Base-by-base conservation (phyloP, 345 rosid genomes). In the Mallotus nudiflorus region DNA sequence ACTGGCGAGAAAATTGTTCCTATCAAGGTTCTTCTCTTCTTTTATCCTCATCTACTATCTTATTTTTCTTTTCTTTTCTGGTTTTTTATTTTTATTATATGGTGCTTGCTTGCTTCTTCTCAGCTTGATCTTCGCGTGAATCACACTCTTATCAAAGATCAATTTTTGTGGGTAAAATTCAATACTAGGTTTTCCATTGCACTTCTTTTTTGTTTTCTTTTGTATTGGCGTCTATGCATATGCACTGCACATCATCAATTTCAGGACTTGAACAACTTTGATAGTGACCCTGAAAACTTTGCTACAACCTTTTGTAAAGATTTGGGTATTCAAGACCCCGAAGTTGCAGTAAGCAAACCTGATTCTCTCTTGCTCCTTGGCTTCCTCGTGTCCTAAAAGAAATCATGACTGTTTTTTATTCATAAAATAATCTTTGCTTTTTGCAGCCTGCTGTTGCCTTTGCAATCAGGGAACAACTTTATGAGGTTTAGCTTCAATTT, bases 81-180 rank as follows among this genome's bases (percentile, higher is more conserved):
- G 35, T 77, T 44, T 14, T 56, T 65, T 39, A 51, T 15, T 65
- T 42, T 5, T 22, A 35, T 33, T n/a, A 33, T 33, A 20, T 67
- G 28, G 24, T 54, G 45, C 57, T 61, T 69, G 39, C 71, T 79
- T 61, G 67, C 49, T 16, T 51, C 54, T 76, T 77, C 65, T 63
- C 93, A 95, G 99, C 97, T 95, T 78, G 97, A 95, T 84, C 90
- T 95, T 78, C 89, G 97, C 68, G 96, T 95, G 49, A 95, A 92
- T 80, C 88, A 87, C 66, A 90, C 91, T 56, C 92, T 95, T 51
- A 86, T 95, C 79, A 92, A 81, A 79, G 99, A 95, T 77, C 97
- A 89, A 39, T 92, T 95, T 73, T 81, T 95, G 77, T 95, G 97
- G 97, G 97, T 92, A 78, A 81, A 88, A 56, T 1, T 42, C 46